A percentile compares a stretch with the other conserved stretches of the same genome.
phyloP scores from a whole-genome alignment of 2,329 filamentous ascomycete genomes.

The Fusarium sp. region DNA sequence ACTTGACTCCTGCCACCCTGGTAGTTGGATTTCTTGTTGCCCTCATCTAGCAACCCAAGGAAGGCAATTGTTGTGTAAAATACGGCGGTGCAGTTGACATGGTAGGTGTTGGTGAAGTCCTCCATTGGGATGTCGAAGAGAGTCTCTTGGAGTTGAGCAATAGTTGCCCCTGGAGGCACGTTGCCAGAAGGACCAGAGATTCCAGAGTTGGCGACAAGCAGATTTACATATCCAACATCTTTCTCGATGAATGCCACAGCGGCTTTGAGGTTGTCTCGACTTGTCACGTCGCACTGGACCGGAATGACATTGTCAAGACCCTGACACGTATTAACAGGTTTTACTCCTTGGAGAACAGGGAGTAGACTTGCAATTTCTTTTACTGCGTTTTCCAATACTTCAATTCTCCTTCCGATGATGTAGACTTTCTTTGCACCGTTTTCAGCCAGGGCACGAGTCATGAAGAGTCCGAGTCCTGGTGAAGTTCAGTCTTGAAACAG shows the following conservation, averaged over 20 bases:
- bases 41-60: neutral
- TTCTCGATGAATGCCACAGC: neutral
- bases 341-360: neutral
- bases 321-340: neutral
- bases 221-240: neutral
- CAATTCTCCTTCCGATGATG: neutral
- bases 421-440: neutral
- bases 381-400: neutral
- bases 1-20: neutral
- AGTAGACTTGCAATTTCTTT: neutral
- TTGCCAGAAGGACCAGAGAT: neutral
- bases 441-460: neutral
- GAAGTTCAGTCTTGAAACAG: neutral
- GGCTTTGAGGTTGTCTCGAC: neutral
- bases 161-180: neutral
- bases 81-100: neutral
- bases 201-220: neutral
- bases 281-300: neutral
- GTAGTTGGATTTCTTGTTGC: neutral
- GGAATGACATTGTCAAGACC: neutral
- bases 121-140: neutral
- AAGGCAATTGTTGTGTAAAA: neutral
- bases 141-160: neutral
- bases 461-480: neutral
- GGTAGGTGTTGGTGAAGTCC: neutral